Conservation (phyloP, 495 filamentous ascomycete species). For the Neurospora discreta region DNA sequence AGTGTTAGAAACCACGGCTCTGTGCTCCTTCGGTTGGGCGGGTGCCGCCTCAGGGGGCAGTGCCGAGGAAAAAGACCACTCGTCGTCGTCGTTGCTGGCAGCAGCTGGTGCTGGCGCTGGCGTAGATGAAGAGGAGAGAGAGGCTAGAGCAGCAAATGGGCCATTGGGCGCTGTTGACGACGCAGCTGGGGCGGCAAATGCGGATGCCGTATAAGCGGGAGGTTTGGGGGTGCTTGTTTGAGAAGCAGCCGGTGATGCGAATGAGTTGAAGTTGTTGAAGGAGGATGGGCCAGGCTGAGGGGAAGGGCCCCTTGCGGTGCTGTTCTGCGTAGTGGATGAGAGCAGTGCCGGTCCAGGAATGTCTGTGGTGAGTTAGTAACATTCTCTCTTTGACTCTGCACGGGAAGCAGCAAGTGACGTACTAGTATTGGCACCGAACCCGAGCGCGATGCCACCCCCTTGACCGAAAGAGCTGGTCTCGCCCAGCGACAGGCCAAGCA, state of each 20-base stretch:
- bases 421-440: constrained; percentile 62
- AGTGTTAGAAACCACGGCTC: constrained; percentile 36
- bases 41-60: constrained; percentile 51
- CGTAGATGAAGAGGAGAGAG: constrained; percentile 32
- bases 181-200: constrained; percentile 27
- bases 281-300: constrained; percentile 24
- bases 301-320: constrained; percentile 34
- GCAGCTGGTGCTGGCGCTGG: constrained; percentile 23
- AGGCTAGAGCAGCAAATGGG: constrained; percentile 61
- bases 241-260: constrained; percentile 32
- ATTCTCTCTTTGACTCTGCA: not conserved
- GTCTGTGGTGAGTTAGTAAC: not conserved
- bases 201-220: constrained; percentile 16
- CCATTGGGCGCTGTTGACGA: constrained; percentile 36
- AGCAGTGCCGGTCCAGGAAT: constrained; percentile 45
- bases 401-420: constrained; percentile 10
- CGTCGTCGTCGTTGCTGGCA: constrained; percentile 56
- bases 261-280: constrained; percentile 53
- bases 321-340: constrained; percentile 51
- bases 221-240: constrained; percentile 40
- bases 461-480: constrained; percentile 47
- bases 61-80: constrained; percentile 89
- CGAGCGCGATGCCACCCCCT: constrained; percentile 76
- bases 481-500: constrained; percentile 41
- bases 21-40: constrained; percentile 31